Conservation (phyloP, 345 rosid genomes). For the Aurinia saxatilis region DNA sequence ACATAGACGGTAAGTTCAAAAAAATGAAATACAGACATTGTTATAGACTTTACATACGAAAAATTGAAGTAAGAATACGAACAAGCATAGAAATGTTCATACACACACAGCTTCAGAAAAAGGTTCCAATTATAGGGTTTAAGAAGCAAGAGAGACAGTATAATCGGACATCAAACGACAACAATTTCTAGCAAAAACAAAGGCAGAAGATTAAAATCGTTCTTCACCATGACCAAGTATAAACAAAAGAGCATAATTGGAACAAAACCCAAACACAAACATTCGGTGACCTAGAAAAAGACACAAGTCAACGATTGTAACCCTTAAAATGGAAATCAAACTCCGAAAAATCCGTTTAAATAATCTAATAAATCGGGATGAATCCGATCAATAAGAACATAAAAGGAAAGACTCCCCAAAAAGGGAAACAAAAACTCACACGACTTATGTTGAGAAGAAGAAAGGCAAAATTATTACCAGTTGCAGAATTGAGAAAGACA, state of each 20-base stretch:
- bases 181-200: neutral
- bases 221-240: neutral
- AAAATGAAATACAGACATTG: no score
- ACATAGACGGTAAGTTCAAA: neutral
- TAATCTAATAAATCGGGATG: neutral
- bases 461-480: no score
- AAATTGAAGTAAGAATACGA: neutral
- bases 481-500: no score
- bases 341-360: neutral
- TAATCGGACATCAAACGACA: neutral
- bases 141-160: conserved; percentile 7
- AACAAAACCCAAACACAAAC: neutral
- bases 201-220: neutral
- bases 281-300: conserved; percentile 1
- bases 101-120: neutral
- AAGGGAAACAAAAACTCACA: no score
- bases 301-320: conserved; percentile 28
- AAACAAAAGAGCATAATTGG: neutral
- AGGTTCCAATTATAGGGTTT: conserved; percentile 19
- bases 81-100: neutral
- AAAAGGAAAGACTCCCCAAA: conserved; percentile 4
- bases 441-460: no score
- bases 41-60: no score
- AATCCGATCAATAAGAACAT: neutral
- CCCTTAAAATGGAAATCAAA: conserved; percentile 10